These are phyloP conservation scores for Vachellia pachyceras DNA, from an alignment of 306 rosid species.

Conservation along the genomic window DNA sequence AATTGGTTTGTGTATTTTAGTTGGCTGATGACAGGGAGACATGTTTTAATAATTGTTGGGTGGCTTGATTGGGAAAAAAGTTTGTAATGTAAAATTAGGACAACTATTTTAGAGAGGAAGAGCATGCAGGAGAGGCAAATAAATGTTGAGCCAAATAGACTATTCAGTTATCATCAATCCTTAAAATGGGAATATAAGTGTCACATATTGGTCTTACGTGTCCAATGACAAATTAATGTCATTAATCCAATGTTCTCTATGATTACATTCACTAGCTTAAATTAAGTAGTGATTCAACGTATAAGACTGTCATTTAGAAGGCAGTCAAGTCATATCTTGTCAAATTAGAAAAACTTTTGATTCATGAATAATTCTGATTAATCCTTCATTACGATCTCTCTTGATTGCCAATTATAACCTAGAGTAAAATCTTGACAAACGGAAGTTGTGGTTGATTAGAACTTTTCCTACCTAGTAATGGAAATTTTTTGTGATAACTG, in stretches of 20 bases:
- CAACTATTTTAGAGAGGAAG: neutral
- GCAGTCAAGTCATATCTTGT: constrained; percentile 17
- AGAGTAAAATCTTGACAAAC: neutral
- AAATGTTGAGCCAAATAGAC: neutral
- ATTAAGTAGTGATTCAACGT: neutral
- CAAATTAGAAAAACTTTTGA: constrained; percentile 1
- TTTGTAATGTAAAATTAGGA: neutral
- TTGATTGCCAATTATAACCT: constrained; percentile 17
- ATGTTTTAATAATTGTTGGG: constrained; percentile 27
- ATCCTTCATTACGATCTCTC: constrained; percentile 7
- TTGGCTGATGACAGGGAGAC: neutral
- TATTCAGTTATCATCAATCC: constrained; percentile 19
- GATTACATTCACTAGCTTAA: constrained; percentile 15
- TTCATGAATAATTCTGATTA: constrained; percentile 8
- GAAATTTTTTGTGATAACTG: constrained; percentile 14
- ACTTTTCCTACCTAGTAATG: constrained; percentile 4
- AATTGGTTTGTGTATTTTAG: constrained; percentile 27
- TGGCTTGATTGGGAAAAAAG: constrained; percentile 25
- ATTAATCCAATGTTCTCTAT: constrained; percentile 12
- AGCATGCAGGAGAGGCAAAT: neutral
- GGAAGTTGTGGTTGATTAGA: constrained; percentile 13
- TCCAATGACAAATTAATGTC: constrained; percentile 10
- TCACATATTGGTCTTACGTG: neutral
- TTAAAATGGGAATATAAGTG: constrained; percentile 8
- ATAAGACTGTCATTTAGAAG: constrained; percentile 3